Percentiles rank a stretch among this genome's conserved stretches.
Evolutionary conservation across 1,139 yeast genomes (phyloP).

Genomic region (Hansenula sp.): DNA sequence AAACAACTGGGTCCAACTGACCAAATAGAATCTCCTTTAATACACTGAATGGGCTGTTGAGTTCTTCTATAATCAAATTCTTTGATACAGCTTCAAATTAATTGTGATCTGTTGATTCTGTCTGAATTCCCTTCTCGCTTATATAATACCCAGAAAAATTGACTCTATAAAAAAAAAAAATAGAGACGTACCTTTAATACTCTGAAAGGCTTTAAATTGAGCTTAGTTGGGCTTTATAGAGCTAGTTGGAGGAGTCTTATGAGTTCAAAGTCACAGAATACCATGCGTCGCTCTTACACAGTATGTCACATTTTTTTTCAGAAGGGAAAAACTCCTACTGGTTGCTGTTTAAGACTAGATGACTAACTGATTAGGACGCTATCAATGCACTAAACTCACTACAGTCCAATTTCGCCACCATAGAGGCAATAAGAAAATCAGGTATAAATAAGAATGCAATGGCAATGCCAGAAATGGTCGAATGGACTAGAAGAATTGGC

Average conservation of each 20-base stretch:
- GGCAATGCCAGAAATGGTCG: slow-evolving; percentile 83
- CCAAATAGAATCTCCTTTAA: too few species aligned
- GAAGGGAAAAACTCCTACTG: neutral
- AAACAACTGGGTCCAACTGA: too few species aligned
- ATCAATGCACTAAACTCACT: slow-evolving; percentile 77
- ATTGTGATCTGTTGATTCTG: too few species aligned
- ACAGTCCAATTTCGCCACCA: slow-evolving; percentile 87
- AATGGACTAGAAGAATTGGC: slow-evolving; percentile 87
- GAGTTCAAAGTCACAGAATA: neutral
- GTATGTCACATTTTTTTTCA: neutral
- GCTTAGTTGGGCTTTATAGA: too few species aligned
- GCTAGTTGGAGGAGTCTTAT: neutral
- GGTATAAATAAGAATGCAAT: slow-evolving; percentile 67
- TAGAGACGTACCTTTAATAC: too few species aligned
- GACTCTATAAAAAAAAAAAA: too few species aligned
- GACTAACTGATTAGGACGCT: slow-evolving; percentile 47
- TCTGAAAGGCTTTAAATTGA: too few species aligned
- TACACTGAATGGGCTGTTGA: too few species aligned
- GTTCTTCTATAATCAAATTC: too few species aligned
- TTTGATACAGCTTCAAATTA: too few species aligned
- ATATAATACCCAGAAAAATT: too few species aligned
- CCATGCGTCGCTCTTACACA: slow-evolving; percentile 1
- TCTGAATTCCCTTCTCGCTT: too few species aligned
- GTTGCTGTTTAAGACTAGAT: neutral
- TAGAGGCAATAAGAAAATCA: slow-evolving; percentile 73